A percentile compares a stretch with the other conserved stretches of the same genome.
Evolutionary conservation across 2,329 filamentous ascomycete species (phyloP).

Genomic region (Nemania sp.): DNA sequence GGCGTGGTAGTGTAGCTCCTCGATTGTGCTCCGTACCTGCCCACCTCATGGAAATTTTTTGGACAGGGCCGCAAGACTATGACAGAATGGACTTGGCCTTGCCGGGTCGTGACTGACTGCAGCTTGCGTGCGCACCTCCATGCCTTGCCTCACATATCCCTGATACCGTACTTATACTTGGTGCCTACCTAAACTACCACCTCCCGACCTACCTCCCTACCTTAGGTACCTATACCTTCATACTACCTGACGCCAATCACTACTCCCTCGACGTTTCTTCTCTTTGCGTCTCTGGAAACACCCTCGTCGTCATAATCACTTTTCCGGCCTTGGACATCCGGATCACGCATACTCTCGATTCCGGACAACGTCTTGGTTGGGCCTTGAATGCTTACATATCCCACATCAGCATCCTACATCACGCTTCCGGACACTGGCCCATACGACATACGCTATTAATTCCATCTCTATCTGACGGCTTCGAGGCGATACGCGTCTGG

Average conservation of each 20-base stretch:
- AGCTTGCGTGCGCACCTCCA: slow-evolving; percentile 17
- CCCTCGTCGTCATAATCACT: slow-evolving; percentile 3
- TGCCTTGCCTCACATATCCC: slow-evolving; percentile 13
- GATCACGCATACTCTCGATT: slow-evolving; percentile 1
- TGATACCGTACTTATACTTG: not conserved
- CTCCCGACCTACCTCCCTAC: not conserved
- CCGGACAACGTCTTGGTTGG: slow-evolving; percentile 4
- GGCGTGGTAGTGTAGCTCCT: not conserved
- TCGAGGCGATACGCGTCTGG: slow-evolving; percentile 10
- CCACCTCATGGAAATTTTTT: slow-evolving; percentile 23
- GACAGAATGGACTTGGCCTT: slow-evolving; percentile 17
- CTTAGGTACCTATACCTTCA: slow-evolving; percentile 1
- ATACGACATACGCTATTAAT: not conserved
- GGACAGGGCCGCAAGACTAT: slow-evolving; percentile 15
- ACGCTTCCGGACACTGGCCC: not conserved
- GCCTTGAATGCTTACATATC: slow-evolving; percentile 12
- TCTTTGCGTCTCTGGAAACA: not conserved
- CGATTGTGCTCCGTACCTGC: slow-evolving; percentile 12
- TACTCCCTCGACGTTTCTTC: slow-evolving; percentile 2
- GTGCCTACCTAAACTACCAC: slow-evolving; percentile 1
- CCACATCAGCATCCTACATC: slow-evolving; percentile 1
- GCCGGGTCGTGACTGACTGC: slow-evolving; percentile 13
- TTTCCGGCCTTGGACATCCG: not conserved
- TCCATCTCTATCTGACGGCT: slow-evolving; percentile 1
- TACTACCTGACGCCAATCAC: slow-evolving; percentile 8